Evolutionary conservation across 148 eudicot species (phyloP).

Genomic region (Camellia lanceoleosa): DNA sequence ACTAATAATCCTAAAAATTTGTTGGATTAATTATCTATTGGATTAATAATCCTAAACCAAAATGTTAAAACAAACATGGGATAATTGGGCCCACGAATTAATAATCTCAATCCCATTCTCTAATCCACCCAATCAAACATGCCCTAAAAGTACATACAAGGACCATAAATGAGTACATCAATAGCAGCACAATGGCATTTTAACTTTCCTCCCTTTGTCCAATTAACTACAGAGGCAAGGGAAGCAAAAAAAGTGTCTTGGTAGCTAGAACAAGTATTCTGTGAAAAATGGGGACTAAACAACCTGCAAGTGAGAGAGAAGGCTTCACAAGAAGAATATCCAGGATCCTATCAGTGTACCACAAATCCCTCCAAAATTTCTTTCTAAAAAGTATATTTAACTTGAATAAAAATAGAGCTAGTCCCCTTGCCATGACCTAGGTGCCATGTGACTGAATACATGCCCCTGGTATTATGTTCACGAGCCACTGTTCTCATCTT

Average conservation of each 20-base stretch:
- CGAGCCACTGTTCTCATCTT: neutral
- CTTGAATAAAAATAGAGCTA: neutral
- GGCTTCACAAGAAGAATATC: conserved; percentile 1
- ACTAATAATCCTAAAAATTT: no score
- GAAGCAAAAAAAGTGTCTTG: neutral
- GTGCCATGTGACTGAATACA: neutral
- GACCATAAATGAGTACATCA: neutral
- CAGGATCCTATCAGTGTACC: neutral
- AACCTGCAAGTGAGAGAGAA: neutral
- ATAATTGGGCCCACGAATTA: no score
- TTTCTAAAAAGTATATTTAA: neutral
- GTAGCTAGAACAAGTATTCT: neutral
- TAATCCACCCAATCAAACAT: no score
- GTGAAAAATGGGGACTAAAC: neutral
- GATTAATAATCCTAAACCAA: no score
- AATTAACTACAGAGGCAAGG: neutral
- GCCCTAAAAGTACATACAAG: no score
- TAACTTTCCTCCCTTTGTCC: neutral
- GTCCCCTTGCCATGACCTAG: neutral
- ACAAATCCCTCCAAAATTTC: conserved; percentile 12
- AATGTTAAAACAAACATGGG: no score
- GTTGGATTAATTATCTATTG: no score
- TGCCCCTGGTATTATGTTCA: neutral
- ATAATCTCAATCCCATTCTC: no score
- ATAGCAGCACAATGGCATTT: neutral